phyloP scores from a whole-genome alignment of 805 yeast species.

The Hemisphaericaspora nanyangensis region DNA sequence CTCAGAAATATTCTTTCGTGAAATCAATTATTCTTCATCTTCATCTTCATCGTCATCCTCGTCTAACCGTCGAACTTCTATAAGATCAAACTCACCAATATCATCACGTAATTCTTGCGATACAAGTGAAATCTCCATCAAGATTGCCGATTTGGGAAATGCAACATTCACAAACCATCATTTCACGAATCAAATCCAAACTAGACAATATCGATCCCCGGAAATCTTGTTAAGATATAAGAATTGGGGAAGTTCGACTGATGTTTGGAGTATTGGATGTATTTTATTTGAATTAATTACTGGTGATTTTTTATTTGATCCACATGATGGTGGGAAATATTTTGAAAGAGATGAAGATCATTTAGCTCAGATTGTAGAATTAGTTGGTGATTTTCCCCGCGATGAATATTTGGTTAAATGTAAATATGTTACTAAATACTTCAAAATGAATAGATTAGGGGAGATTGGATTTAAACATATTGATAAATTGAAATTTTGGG shows the following conservation, averaged over 20 bases:
- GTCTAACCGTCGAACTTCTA: not conserved
- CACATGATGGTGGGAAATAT: conserved; percentile 46
- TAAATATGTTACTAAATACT: conserved; percentile 36
- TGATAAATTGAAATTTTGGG: conserved; percentile 48
- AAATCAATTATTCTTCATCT: conserved; percentile 6
- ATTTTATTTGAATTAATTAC: conserved; percentile 56
- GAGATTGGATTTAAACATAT: conserved; percentile 40
- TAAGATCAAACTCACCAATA: not conserved
- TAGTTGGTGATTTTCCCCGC: conserved; percentile 41
- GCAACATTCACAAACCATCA: conserved; percentile 81
- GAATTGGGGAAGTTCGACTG: conserved; percentile 60
- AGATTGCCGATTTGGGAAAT: conserved; percentile 91
- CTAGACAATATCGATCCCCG: conserved; percentile 90
- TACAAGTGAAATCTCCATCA: conserved; percentile 34
- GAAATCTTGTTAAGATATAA: conserved; percentile 48
- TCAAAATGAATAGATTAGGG: conserved; percentile 26
- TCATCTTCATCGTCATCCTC: not conserved
- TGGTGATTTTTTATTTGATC: conserved; percentile 61
- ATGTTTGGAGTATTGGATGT: conserved; percentile 59
- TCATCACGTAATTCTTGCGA: not conserved
- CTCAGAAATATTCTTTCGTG: conserved; percentile 13
- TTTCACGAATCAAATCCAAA: conserved; percentile 85
- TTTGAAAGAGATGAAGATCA: conserved; percentile 58
- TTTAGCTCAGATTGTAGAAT: conserved; percentile 57
- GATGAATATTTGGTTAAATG: conserved; percentile 39